Conservation (phyloP, 1,139 yeast species). For the Saccharomyces uvarum region DNA sequence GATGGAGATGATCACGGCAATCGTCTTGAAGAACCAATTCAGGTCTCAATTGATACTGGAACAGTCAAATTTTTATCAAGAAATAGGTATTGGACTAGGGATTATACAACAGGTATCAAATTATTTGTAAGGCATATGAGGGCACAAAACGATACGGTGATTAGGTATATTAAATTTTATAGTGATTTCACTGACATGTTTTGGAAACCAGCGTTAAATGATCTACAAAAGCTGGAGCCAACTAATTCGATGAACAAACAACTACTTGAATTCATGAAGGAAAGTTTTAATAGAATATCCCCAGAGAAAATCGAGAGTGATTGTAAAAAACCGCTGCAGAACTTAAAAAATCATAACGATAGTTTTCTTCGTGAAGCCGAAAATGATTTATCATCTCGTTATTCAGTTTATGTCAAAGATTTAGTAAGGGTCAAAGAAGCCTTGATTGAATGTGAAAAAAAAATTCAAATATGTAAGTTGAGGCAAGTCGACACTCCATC, state of each 20-base stretch:
- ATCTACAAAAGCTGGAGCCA: background rate
- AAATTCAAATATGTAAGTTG: background rate
- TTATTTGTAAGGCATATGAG: slow-evolving; percentile 16
- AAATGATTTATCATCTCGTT: slow-evolving; percentile 6
- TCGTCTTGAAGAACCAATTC: background rate
- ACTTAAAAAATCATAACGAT: slow-evolving; percentile 5
- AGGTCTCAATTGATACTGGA: background rate
- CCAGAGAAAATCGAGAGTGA: slow-evolving; percentile 3
- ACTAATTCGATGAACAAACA: background rate
- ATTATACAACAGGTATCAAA: slow-evolving; percentile 28
- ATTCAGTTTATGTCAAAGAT: slow-evolving; percentile 3
- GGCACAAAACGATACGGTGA: slow-evolving; percentile 16
- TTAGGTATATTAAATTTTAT: slow-evolving; percentile 14
- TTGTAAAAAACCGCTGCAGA: slow-evolving; percentile 7
- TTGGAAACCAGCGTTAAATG: slow-evolving; percentile 8
- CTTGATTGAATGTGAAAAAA: slow-evolving; percentile 5
- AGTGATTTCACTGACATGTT: slow-evolving; percentile 12
- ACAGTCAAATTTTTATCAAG: slow-evolving; percentile 2
- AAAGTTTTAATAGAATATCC: background rate
- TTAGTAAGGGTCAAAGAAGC: slow-evolving; percentile 14
- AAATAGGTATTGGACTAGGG: slow-evolving; percentile 26
- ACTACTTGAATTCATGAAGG: background rate
- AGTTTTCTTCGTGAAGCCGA: slow-evolving; percentile 8
- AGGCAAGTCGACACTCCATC: background rate
- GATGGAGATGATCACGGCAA: background rate